These are phyloP conservation scores for Leptosphaerulina australis DNA, from an alignment of 2,329 filamentous ascomycete genomes.

Conservation along the genomic window DNA sequence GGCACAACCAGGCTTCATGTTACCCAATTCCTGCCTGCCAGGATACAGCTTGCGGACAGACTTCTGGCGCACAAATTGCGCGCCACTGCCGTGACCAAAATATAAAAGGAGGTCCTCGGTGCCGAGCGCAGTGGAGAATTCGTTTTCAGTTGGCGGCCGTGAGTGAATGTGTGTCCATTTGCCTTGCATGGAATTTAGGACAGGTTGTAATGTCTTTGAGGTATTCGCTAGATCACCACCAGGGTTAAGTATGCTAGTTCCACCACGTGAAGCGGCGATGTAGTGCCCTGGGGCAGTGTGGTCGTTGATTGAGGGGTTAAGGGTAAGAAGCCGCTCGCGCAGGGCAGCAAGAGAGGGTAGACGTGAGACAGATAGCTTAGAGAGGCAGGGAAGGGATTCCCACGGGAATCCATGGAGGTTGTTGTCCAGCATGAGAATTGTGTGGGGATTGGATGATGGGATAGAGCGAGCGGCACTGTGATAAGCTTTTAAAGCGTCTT, in stretches of 20 bases:
- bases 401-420: constrained; percentile 89
- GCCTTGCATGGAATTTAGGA: constrained; percentile 59
- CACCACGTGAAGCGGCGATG: constrained; percentile 60
- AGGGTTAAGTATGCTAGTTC: constrained; percentile 88
- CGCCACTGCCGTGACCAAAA: constrained; percentile 94
- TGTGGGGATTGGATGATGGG: constrained; percentile 63
- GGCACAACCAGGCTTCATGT: constrained; percentile 62
- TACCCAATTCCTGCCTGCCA: constrained; percentile 45
- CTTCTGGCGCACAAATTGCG: constrained; percentile 88
- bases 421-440: constrained; percentile 90
- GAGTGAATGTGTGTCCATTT: constrained; percentile 73
- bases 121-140: constrained; percentile 73
- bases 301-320: constrained; percentile 45
- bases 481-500: constrained; percentile 82
- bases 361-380: constrained; percentile 78
- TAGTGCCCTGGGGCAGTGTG: constrained; percentile 44
- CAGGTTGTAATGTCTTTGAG: constrained; percentile 72
- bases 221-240: constrained; percentile 82
- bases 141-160: constrained; percentile 73
- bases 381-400: constrained; percentile 90
- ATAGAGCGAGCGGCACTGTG: constrained; percentile 59
- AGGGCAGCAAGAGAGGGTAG: constrained; percentile 86
- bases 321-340: constrained; percentile 71
- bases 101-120: constrained; percentile 79
- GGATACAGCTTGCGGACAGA: constrained; percentile 76